Percentiles rank a stretch among this genome's conserved stretches.
phyloP scores from a whole-genome alignment of 306 rosid species.

The Corylus americana region DNA sequence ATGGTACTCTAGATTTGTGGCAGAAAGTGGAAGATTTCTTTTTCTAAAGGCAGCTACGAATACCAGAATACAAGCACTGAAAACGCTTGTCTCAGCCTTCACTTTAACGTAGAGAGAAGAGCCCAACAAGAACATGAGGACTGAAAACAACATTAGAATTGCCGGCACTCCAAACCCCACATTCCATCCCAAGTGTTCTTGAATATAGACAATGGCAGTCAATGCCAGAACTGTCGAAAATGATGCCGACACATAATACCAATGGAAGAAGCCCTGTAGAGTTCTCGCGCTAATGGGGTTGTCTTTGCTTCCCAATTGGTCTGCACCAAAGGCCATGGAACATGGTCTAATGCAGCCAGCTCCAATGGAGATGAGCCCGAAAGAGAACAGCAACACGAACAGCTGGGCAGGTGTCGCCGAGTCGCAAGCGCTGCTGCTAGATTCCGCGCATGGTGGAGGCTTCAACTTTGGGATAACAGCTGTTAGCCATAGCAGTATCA shows the following conservation, averaged over 20 bases:
- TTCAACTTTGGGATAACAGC: slow-evolving; percentile 15
- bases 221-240: slow-evolving; percentile 32
- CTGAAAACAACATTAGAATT: slow-evolving; percentile 38
- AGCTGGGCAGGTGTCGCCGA: slow-evolving; percentile 10
- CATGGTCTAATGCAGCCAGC: slow-evolving; percentile 62
- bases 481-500: slow-evolving; percentile 23
- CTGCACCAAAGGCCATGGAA: slow-evolving; percentile 65
- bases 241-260: slow-evolving; percentile 46
- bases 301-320: slow-evolving; percentile 31
- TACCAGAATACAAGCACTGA: slow-evolving; percentile 39
- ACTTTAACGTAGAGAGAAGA: slow-evolving; percentile 42
- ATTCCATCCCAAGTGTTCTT: slow-evolving; percentile 57
- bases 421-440: not conserved
- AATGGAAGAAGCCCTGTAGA: slow-evolving; percentile 48
- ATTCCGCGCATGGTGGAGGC: slow-evolving; percentile 13
- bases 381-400: slow-evolving; percentile 13
- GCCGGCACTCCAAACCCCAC: slow-evolving; percentile 53
- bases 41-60: slow-evolving; percentile 38
- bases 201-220: slow-evolving; percentile 41
- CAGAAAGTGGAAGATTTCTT: slow-evolving; percentile 32
- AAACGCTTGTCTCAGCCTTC: slow-evolving; percentile 26
- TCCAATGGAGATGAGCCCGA: slow-evolving; percentile 53
- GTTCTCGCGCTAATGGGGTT: slow-evolving; percentile 8
- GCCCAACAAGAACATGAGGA: slow-evolving; percentile 38
- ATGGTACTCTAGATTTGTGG: slow-evolving; percentile 25